These are phyloP conservation scores for Selaginella tamariscina DNA, from an alignment of 75 land plant genomes.

Conservation along the genomic window DNA sequence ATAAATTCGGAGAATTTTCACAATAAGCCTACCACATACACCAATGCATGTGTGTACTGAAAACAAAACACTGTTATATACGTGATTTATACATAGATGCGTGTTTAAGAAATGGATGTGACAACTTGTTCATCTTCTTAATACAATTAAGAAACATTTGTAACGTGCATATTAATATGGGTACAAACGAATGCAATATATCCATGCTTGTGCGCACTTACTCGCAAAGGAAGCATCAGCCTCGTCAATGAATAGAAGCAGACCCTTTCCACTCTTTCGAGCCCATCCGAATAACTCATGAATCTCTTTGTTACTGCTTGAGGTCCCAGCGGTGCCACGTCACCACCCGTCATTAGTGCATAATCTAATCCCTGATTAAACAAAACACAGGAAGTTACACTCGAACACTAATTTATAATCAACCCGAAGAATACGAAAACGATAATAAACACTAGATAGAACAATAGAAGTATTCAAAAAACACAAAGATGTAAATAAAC, in stretches of 20 bases:
- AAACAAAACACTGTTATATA: no score
- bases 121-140: no score
- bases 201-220: conserved; percentile 24
- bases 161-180: no score
- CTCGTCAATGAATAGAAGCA: conserved; percentile 89
- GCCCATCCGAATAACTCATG: conserved; percentile 93
- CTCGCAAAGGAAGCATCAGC: conserved; percentile 98
- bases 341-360: conserved; percentile 98
- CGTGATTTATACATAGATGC: no score
- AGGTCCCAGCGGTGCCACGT: conserved; percentile 85
- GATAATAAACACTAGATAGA: no score
- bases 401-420: no score
- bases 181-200: not conserved
- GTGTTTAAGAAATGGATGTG: no score
- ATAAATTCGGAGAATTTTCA: not conserved
- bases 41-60: no score
- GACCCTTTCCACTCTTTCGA: conserved; percentile 56
- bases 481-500: conserved; percentile 11
- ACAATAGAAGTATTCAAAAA: no score
- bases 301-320: conserved; percentile 90
- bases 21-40: not conserved
- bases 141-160: no score
- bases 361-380: conserved; percentile 70
- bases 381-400: not conserved
- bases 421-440: no score